Evolutionary conservation across 306 rosid species (phyloP), one percentile per base, ranked within the genome.

Genomic region (Corylus americana): DNA sequence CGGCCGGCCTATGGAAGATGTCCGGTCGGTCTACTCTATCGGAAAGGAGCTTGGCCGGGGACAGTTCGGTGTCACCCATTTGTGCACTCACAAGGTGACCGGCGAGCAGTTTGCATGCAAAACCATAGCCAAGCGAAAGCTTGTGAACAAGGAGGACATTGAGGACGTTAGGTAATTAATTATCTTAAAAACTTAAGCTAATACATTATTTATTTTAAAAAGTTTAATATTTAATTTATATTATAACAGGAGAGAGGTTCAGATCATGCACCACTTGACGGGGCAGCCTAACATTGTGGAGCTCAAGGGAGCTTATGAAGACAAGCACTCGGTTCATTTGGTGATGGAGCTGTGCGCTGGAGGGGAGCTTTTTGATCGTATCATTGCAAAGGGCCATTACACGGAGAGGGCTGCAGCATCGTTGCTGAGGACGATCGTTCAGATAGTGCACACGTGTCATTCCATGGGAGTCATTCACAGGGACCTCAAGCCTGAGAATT

Each of bases 401-500:
- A 95, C 98, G 0, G 99, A 95, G 55, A 92, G 98, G 1, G 99
- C 97, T 0, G 99, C 99, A 0, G 99, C 99, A 1, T 85, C 96
- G 0, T 85, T 95, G 90, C 49, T 91, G 39, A 80, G 97, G 42
- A 95, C 98, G 20, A 93, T 95, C 0, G 99, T 95, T 29, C 93
- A 93, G 74, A 95, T 95, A 63, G 98, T 95, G 8, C 98, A 93
- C 57, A 95, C 93, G 0, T 95, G 97, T 35, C 99, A 95, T 80
- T 91, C 98, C 77, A 89, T 95, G 98, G 99, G 98, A 29, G 97
- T 95, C 75, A 93, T 95, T 73, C 99, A 95, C 70, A 89, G 99
- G 35, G 99, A 95, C 86, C 98, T 95, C 54, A 95, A 95, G 90
- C 98, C 99, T 71, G 99, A 95, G 83, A 95, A 95, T 85, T 95